These are phyloP conservation scores for Talaromyces sp. DNA, from an alignment of 2,329 filamentous ascomycete genomes.

Conservation along the genomic window DNA sequence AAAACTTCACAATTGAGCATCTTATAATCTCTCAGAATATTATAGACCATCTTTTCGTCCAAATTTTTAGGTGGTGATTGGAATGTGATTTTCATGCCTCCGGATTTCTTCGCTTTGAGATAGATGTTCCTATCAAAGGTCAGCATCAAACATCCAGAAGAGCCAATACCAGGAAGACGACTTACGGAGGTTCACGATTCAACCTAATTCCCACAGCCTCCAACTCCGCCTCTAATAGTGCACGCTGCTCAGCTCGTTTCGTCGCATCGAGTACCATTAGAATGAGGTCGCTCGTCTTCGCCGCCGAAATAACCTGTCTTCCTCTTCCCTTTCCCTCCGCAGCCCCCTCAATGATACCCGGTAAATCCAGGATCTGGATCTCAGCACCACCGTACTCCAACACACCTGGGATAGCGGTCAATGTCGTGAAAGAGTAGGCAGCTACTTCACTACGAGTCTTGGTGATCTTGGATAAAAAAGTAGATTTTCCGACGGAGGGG, in stretches of 20 bases:
- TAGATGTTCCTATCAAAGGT: slow-evolving; percentile 74
- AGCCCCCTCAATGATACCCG: slow-evolving; percentile 96
- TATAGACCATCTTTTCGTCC: slow-evolving; percentile 97
- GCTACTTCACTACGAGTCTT: slow-evolving; percentile 96
- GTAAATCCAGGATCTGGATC: slow-evolving; percentile 95
- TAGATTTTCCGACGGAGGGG: slow-evolving; percentile 97
- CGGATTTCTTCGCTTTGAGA: slow-evolving; percentile 89
- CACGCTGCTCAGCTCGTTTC: slow-evolving; percentile 89
- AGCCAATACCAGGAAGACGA: slow-evolving; percentile 15
- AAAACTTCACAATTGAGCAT: slow-evolving; percentile 96
- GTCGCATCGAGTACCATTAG: slow-evolving; percentile 97
- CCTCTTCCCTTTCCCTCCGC: slow-evolving; percentile 93
- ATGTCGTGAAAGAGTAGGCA: slow-evolving; percentile 93
- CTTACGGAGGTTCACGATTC: slow-evolving; percentile 84
- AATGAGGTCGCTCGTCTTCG: slow-evolving; percentile 96
- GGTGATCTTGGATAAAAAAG: slow-evolving; percentile 97
- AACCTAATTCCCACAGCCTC: slow-evolving; percentile 92
- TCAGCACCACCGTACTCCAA: slow-evolving; percentile 97
- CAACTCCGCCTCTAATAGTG: slow-evolving; percentile 83
- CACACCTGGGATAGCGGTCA: slow-evolving; percentile 95
- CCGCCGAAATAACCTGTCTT: slow-evolving; percentile 92
- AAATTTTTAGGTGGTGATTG: slow-evolving; percentile 80
- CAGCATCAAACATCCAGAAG: not conserved
- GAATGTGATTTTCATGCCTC: slow-evolving; percentile 98
- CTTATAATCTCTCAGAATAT: slow-evolving; percentile 97